phyloP scores from a whole-genome alignment of 2,329 filamentous ascomycete genomes.

The Botrytis porri region DNA sequence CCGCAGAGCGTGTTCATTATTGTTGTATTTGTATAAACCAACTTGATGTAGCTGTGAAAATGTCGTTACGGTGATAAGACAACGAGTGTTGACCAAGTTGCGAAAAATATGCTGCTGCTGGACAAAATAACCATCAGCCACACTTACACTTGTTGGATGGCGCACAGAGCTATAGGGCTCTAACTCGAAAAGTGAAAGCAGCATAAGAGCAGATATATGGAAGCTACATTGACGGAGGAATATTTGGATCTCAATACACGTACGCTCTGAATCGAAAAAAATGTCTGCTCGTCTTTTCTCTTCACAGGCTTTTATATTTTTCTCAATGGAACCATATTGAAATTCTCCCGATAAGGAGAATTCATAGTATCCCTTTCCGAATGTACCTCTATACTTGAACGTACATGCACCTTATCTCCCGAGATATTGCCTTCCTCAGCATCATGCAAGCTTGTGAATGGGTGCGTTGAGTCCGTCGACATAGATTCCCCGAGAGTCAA shows the following conservation, averaged over 20 bases:
- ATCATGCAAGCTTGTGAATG: not conserved
- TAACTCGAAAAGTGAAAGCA: not conserved
- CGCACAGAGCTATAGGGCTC: not conserved
- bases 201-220: not conserved
- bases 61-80: not conserved
- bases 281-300: too few species aligned
- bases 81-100: not conserved
- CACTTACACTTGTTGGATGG: not conserved
- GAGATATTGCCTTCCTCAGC: not conserved
- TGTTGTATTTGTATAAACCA: not conserved
- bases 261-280: not conserved
- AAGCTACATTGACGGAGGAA: not conserved
- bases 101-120: not conserved
- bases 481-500: not conserved
- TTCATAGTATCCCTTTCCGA: not conserved
- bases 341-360: not conserved
- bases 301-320: not conserved
- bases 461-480: not conserved
- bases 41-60: not conserved
- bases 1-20: not conserved
- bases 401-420: not conserved
- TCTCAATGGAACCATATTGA: not conserved
- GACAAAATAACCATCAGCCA: not conserved
- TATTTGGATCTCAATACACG: not conserved
- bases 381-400: not conserved